Conservation (phyloP, 306 rosid genomes). For the Hippophae gyantsensis region DNA sequence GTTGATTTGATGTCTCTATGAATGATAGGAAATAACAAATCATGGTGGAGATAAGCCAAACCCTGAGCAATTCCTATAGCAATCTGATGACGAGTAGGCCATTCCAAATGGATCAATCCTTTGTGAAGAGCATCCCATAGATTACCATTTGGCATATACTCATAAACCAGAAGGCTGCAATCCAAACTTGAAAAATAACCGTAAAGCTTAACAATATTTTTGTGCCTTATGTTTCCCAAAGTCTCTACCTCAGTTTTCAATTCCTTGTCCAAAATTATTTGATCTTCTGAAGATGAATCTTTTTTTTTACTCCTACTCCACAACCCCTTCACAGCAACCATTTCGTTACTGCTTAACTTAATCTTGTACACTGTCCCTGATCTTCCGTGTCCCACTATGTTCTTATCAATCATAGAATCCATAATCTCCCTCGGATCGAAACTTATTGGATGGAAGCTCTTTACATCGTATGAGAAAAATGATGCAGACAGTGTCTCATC, state of each 20-base stretch:
- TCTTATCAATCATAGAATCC: conserved; percentile 73
- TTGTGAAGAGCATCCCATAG: conserved; percentile 90
- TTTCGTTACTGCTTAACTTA: conserved; percentile 45
- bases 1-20: conserved; percentile 90
- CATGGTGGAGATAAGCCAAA: conserved; percentile 89
- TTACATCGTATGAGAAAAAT: conserved; percentile 60
- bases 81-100: conserved; percentile 79
- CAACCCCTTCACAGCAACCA: conserved; percentile 69
- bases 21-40: conserved; percentile 64
- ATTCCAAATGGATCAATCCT: conserved; percentile 61
- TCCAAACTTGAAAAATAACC: conserved; percentile 73
- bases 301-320: conserved; percentile 43
- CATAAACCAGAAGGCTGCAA: conserved; percentile 71
- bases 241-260: conserved; percentile 89
- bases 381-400: conserved; percentile 86
- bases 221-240: conserved; percentile 81
- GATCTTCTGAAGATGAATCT: conserved; percentile 44
- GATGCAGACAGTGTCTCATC: conserved; percentile 59
- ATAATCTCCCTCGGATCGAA: conserved; percentile 64
- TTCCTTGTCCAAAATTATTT: conserved; percentile 39
- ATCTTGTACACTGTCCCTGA: conserved; percentile 87
- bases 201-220: conserved; percentile 75
- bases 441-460: conserved; percentile 70
- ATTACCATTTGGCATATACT: conserved; percentile 87
- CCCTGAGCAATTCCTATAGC: conserved; percentile 88